Base-by-base conservation (phyloP, 2,329 filamentous ascomycete genomes). In the Diaporthe destruens region DNA sequence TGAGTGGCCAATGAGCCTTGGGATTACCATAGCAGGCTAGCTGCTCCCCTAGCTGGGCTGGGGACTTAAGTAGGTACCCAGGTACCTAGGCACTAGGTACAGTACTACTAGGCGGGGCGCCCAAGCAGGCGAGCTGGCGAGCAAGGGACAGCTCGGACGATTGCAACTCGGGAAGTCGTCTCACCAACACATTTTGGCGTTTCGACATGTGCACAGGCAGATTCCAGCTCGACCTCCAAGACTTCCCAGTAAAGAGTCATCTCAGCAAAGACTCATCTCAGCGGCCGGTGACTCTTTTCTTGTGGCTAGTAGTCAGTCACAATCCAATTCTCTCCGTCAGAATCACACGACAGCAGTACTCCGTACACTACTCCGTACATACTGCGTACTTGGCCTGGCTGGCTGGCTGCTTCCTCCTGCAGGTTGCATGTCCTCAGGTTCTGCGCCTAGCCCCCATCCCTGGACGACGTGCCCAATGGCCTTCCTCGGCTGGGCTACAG, bases 1-100 rank as follows among this genome's bases (percentile, higher is more conserved):
- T 73, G 69, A 73, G 44, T 73, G 72, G 72, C 18, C 71, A 72
- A 57, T 63, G 32, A 66, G 47, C 32, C n/a, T 39, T 44, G 44
- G 61, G 56, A 42, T 6, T 44, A 47, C 39, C 39, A 14, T 42
- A 42, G 12, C 39, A 42, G 39, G 39, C 39, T 42, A 42, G 39
- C 39, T 18, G 14, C 12, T 14, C 34, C 34, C 34, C 34, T 36
- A 36, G 2, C 29, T 29, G 29, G 29, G 29, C 29, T 5, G 29
- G 29, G 29, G 2, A 29, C 29, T 29, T 29, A 29, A 29, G 29
- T 39, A 39, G 36, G 12, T 16, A 56, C 18, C 18, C n/a, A 55
- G 32, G 32, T 36, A 57, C 42, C 42, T 20, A 44, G 42, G 12
- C 20, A 42, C 16, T 42, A 36, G 6, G 4, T 20, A 49, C n/a